phyloP scores from a whole-genome alignment of 495 filamentous ascomycete species.

The Oidiodendron maius region DNA sequence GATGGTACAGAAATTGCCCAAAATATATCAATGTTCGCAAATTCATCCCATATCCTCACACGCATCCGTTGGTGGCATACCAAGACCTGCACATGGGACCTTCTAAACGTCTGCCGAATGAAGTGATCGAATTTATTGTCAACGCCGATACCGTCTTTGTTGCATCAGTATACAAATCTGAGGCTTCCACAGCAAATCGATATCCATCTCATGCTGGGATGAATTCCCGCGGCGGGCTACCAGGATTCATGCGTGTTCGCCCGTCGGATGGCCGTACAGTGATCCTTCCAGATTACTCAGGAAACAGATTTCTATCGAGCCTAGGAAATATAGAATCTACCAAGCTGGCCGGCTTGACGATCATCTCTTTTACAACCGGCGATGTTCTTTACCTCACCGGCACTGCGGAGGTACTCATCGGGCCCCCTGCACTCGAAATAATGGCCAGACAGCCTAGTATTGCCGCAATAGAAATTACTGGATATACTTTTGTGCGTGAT shows the following conservation, averaged over 20 bases:
- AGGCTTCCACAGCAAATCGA: too few species aligned
- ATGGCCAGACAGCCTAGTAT: constrained; percentile 67
- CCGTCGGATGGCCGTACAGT: constrained; percentile 50
- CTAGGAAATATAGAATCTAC: constrained; percentile 64
- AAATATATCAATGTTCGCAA: too few species aligned
- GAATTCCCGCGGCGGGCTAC: constrained; percentile 73
- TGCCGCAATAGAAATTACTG: constrained; percentile 55
- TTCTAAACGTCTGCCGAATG: too few species aligned
- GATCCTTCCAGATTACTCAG: constrained; percentile 74
- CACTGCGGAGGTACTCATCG: constrained; percentile 55
- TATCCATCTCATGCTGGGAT: too few species aligned
- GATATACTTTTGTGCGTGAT: constrained; percentile 53
- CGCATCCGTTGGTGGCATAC: too few species aligned
- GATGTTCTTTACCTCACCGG: constrained; percentile 69
- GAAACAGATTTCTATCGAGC: constrained; percentile 76
- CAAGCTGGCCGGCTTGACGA: constrained; percentile 55
- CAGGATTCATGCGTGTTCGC: constrained; percentile 64
- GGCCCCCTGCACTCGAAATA: constrained; percentile 47
- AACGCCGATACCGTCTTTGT: too few species aligned
- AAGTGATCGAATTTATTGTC: too few species aligned
- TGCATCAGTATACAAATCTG: too few species aligned
- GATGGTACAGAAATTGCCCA: too few species aligned
- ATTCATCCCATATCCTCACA: too few species aligned
- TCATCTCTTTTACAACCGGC: constrained; percentile 67
- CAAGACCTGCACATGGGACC: too few species aligned